These are phyloP conservation scores for Pisolithus thermaeus DNA, from an alignment of 1,284 basidiomycete genomes.

Conservation along the genomic window DNA sequence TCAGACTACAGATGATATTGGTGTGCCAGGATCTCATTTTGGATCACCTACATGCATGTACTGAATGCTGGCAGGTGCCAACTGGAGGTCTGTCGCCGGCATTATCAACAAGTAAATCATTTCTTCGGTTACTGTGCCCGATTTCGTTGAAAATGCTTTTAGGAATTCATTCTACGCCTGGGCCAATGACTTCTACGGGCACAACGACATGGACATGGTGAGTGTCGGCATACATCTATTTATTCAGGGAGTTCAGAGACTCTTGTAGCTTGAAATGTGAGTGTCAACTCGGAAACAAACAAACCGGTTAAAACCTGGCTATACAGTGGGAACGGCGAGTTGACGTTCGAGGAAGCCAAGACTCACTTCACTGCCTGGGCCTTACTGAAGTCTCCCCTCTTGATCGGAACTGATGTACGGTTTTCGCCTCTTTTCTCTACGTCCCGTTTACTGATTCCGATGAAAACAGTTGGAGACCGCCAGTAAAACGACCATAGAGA, in stretches of 20 bases:
- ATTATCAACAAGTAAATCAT: slow-evolving; percentile 34
- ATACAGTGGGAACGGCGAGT: slow-evolving; percentile 37
- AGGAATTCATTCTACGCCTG: slow-evolving; percentile 41
- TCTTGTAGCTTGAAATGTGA: slow-evolving; percentile 35
- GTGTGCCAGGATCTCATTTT: slow-evolving; percentile 14
- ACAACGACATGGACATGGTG: slow-evolving; percentile 45
- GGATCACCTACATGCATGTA: not conserved
- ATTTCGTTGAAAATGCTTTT: slow-evolving; percentile 5
- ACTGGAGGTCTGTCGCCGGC: slow-evolving; percentile 31
- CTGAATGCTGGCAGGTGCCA: slow-evolving; percentile 19
- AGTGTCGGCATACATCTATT: slow-evolving; percentile 9
- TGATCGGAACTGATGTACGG: slow-evolving; percentile 39
- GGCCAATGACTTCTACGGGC: slow-evolving; percentile 41
- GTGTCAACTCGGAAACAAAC: slow-evolving; percentile 1
- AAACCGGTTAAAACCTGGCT: not conserved
- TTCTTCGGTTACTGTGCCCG: not conserved
- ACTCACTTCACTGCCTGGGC: slow-evolving; percentile 47
- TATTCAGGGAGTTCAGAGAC: not conserved
- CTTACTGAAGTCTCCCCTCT: slow-evolving; percentile 42
- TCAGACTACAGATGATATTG: slow-evolving; percentile 53
- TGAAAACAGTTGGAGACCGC: slow-evolving; percentile 42
- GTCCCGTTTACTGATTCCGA: not conserved
- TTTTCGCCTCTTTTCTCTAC: not conserved
- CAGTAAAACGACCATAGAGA: slow-evolving; percentile 43
- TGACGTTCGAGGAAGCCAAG: slow-evolving; percentile 39